Base-by-base conservation (phyloP, 257 asterid species). In the Plantago major region DNA sequence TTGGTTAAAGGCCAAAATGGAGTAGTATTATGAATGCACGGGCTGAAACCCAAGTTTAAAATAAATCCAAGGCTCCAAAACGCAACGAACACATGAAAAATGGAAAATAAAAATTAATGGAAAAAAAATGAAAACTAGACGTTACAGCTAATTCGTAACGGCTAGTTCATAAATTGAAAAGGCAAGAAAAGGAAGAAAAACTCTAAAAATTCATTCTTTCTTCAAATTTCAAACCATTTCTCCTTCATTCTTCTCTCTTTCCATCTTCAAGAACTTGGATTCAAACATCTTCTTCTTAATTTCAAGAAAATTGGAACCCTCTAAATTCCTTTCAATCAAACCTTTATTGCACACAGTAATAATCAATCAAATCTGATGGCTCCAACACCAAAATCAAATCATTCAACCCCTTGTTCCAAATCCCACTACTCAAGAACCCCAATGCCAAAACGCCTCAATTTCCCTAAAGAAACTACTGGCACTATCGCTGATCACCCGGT, bases 401-500 rank as follows among this genome's bases (percentile, higher is more conserved):
- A 11, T 19, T 60, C 69, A 1, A 76, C 85, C 6, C 89, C 85
- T 3, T 76, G 70, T 3, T 59, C 78, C 5, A 80, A 79, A 73
- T 38, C 71, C 60, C 78, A 81, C 73, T 82, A 76, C 18, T 44
- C 77, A 2, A 79, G 57, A 60, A 89, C 96, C 30, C 99, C 99
- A 2, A 89, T 71, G 0, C 78, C 95, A 0, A 89, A 79, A 63
- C 85, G 90, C 5, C 67, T 89, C 0, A 84, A 85, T 52, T 84
- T 82, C 74, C 19, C 58, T 62, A 71, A 62, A 56, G 73, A 69
- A 38, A 71, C 66, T 81, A 1, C 72, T 73, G 13, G 81, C 55
- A 37, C 72, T 33, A 54, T 83, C 63, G 55, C 92, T 0, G 97
- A 93, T 73, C 99, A 93, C 60, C 97, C 97, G 0, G 97, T 93